Evolutionary conservation across 805 yeast species (phyloP).

Genomic region (Suhomyces emberorum): DNA sequence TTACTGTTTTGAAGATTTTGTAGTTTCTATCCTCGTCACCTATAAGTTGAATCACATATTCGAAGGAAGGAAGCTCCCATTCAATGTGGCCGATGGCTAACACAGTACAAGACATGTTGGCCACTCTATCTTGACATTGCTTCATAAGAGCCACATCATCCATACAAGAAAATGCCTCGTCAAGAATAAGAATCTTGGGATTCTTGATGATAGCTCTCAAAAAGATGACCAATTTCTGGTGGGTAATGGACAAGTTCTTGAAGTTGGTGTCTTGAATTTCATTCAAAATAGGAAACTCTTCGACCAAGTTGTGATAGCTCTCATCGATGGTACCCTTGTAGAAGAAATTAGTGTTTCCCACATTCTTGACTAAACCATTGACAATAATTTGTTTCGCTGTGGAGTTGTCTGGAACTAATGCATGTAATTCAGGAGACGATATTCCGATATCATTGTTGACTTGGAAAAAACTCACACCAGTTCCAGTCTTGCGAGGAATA

Average conservation of each 20-base stretch:
- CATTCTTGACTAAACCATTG: slow-evolving; percentile 60
- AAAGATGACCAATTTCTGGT: slow-evolving; percentile 76
- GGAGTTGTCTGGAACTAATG: slow-evolving; percentile 64
- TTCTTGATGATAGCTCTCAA: slow-evolving; percentile 72
- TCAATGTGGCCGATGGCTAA: slow-evolving; percentile 80
- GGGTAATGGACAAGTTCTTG: slow-evolving; percentile 55
- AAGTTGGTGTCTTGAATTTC: slow-evolving; percentile 41
- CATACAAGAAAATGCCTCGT: slow-evolving; percentile 93
- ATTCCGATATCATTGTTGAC: slow-evolving; percentile 79
- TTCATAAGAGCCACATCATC: slow-evolving; percentile 47
- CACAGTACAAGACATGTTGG: slow-evolving; percentile 51
- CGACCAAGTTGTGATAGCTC: slow-evolving; percentile 18
- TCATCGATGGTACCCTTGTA: slow-evolving; percentile 33
- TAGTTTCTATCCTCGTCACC: slow-evolving; percentile 29
- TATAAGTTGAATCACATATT: slow-evolving; percentile 34
- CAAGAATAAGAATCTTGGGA: slow-evolving; percentile 78
- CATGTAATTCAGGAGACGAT: slow-evolving; percentile 89
- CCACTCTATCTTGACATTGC: slow-evolving; percentile 31
- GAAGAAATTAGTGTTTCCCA: slow-evolving; percentile 58
- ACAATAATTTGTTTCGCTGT: slow-evolving; percentile 56
- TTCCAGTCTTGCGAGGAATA: slow-evolving; percentile 68
- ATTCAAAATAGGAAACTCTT: slow-evolving; percentile 29
- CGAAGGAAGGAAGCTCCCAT: slow-evolving; percentile 75
- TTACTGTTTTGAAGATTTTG: slow-evolving; percentile 14
- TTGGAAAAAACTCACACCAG: slow-evolving; percentile 66